Conservation (phyloP, 1,139 yeast species). For the Tardiomyces digboiensis region DNA sequence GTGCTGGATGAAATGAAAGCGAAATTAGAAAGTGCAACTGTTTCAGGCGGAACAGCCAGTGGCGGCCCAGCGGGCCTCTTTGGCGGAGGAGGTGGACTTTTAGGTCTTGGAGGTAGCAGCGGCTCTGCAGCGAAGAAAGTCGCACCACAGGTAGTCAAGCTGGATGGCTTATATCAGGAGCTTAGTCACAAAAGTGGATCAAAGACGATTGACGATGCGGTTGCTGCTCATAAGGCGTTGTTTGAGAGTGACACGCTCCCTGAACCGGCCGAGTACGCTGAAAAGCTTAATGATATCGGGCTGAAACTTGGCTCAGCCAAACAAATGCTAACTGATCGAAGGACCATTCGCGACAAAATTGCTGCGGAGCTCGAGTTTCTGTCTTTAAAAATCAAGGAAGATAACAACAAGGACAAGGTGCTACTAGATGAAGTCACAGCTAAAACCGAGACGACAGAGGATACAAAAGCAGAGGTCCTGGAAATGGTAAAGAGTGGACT, state of each 20-base stretch:
- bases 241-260: conserved; percentile 40
- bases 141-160: background rate
- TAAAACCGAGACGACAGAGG: conserved; percentile 29
- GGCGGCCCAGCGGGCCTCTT: conserved; percentile 7
- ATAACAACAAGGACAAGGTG: conserved; percentile 36
- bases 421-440: conserved; percentile 36
- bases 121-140: conserved; percentile 1
- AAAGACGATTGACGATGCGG: conserved; percentile 36
- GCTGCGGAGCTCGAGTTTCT: conserved; percentile 36
- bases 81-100: conserved; percentile 2
- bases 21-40: conserved; percentile 1
- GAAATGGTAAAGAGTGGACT: conserved; percentile 32
- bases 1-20: conserved; percentile 37
- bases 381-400: conserved; percentile 33
- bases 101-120: conserved; percentile 1
- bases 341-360: conserved; percentile 33
- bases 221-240: conserved; percentile 27
- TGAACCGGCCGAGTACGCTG: conserved; percentile 40
- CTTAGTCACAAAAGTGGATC: conserved; percentile 26
- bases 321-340: background rate
- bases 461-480: conserved; percentile 38
- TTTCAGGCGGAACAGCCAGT: conserved; percentile 3
- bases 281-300: conserved; percentile 27
- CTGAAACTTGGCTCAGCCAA: conserved; percentile 6
- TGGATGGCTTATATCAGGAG: conserved; percentile 1